These are phyloP conservation scores for Cyclotella choctawhatcheeana DNA, from an alignment of 108 stramenopile species.

Conservation along the genomic window DNA sequence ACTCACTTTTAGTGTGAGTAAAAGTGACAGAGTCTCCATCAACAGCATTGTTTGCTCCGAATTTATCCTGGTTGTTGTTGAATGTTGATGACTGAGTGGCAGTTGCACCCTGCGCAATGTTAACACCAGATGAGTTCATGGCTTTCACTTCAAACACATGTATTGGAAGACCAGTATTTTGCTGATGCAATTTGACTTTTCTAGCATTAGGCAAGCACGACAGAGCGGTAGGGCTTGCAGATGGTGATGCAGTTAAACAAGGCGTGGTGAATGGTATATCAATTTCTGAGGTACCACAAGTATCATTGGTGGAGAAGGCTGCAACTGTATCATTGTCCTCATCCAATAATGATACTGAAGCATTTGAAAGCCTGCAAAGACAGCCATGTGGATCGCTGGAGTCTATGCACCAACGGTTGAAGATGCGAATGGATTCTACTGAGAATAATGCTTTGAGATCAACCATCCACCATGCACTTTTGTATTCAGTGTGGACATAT, in stretches of 20 bases:
- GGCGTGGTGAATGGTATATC: neutral
- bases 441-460: neutral
- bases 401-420: neutral
- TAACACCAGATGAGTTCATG: neutral
- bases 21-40: neutral
- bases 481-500: neutral
- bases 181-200: neutral
- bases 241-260: neutral
- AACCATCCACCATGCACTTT: neutral
- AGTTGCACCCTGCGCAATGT: neutral
- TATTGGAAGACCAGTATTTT: neutral
- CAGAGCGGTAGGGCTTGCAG: neutral
- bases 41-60: neutral
- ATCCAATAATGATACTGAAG: no score
- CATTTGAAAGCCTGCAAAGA: neutral
- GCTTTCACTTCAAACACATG: neutral
- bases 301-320: neutral
- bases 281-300: neutral
- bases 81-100: slow-evolving; percentile 5
- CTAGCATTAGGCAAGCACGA: neutral
- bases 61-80: no score
- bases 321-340: neutral
- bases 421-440: neutral
- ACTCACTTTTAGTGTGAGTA: neutral
- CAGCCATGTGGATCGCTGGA: neutral